phyloP scores from a whole-genome alignment of 345 rosid species.

The Populus nigra region DNA sequence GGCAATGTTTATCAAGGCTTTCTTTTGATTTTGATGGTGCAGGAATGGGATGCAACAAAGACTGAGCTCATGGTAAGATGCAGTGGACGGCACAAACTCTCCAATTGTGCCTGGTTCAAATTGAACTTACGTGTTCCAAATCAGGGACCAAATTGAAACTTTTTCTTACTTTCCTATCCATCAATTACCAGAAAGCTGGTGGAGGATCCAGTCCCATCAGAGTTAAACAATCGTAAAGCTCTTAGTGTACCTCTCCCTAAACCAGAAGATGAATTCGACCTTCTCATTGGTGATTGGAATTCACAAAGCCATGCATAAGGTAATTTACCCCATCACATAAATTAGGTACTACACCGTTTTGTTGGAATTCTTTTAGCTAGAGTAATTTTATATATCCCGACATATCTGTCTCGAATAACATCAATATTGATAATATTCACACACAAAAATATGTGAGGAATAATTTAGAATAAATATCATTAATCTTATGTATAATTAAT shows the following conservation, averaged over 20 bases:
- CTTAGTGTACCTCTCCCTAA: slow-evolving; percentile 11
- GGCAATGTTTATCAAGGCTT: too few relatives aligned
- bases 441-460: too few relatives aligned
- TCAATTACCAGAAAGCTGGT: slow-evolving; percentile 19
- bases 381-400: too few relatives aligned
- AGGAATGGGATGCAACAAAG: slow-evolving; percentile 30
- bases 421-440: too few relatives aligned
- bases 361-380: too few relatives aligned
- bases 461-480: too few relatives aligned
- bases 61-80: slow-evolving; percentile 29
- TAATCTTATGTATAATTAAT: not conserved
- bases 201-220: slow-evolving; percentile 24
- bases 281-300: slow-evolving; percentile 19
- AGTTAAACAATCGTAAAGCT: slow-evolving; percentile 3
- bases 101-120: slow-evolving; percentile 17
- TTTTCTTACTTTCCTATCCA: slow-evolving; percentile 17
- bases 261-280: slow-evolving; percentile 23
- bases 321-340: not conserved
- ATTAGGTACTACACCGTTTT: too few relatives aligned
- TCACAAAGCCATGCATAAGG: slow-evolving; percentile 31
- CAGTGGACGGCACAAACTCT: slow-evolving; percentile 25
- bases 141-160: slow-evolving; percentile 25
- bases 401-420: too few relatives aligned
- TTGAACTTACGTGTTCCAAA: slow-evolving; percentile 19
- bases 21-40: not conserved